A percentile compares a stretch with the other conserved stretches of the same genome.
Conservation (phyloP, 805 yeast genomes). For the Brettanomyces sp. region DNA sequence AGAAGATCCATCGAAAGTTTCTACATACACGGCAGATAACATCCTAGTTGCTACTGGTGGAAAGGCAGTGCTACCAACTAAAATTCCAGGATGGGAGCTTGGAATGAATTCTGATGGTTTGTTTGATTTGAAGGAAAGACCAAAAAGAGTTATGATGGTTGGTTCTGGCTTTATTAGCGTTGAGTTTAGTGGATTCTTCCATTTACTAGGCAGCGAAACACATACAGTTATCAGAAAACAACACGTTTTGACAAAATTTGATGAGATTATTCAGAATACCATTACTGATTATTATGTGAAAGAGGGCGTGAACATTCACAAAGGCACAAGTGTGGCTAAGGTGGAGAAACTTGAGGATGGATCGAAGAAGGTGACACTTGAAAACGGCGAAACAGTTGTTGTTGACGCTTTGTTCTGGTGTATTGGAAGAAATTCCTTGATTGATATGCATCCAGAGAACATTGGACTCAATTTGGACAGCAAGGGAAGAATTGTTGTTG, state of each 20-base stretch:
- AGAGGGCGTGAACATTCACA: slow-evolving; percentile 76
- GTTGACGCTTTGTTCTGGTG: slow-evolving; percentile 92
- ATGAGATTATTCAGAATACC: slow-evolving; percentile 66
- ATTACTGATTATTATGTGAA: slow-evolving; percentile 74
- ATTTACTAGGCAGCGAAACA: slow-evolving; percentile 78
- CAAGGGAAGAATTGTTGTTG: slow-evolving; percentile 60
- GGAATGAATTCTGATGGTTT: slow-evolving; percentile 91
- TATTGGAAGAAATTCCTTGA: slow-evolving; percentile 75
- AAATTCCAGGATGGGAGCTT: slow-evolving; percentile 69
- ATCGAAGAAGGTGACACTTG: slow-evolving; percentile 37
- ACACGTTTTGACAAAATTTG: slow-evolving; percentile 82
- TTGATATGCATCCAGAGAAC: slow-evolving; percentile 67
- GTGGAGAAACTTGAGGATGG: slow-evolving; percentile 42
- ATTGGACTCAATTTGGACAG: slow-evolving; percentile 60
- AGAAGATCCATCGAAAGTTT: slow-evolving; percentile 44
- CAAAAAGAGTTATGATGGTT: slow-evolving; percentile 85
- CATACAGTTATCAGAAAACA: slow-evolving; percentile 87
- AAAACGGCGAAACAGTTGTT: slow-evolving; percentile 32
- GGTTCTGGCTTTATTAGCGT: slow-evolving; percentile 98
- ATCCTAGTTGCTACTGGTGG: slow-evolving; percentile 94
- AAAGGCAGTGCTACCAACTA: slow-evolving; percentile 57
- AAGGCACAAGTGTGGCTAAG: slow-evolving; percentile 41
- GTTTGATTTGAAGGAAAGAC: slow-evolving; percentile 72
- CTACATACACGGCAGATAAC: slow-evolving; percentile 65
- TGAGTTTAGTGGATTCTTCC: slow-evolving; percentile 91